Evolutionary conservation across 768 basidiomycete genomes (phyloP).

Genomic region (Termitomyces sp.): DNA sequence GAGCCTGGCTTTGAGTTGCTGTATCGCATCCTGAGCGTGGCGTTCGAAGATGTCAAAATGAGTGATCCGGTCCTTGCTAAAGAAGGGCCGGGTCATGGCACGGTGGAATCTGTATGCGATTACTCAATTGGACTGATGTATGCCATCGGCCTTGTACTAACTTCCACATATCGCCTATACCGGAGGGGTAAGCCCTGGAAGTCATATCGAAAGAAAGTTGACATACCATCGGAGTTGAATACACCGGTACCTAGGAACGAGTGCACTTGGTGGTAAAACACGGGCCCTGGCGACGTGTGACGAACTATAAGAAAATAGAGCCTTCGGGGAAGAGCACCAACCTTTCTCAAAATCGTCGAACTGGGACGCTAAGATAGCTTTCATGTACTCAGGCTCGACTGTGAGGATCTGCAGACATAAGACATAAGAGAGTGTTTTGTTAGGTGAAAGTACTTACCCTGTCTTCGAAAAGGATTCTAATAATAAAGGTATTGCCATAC

Average conservation of each 20-base stretch:
- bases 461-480: conserved; percentile 24
- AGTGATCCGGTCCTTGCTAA: conserved; percentile 52
- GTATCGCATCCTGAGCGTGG: conserved; percentile 43
- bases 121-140: background rate
- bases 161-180: conserved; percentile 67
- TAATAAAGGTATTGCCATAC: conserved; percentile 19
- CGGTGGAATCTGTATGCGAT: conserved; percentile 47
- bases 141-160: conserved; percentile 20
- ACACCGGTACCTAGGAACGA: conserved; percentile 49
- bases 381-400: conserved; percentile 41
- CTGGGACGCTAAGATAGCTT: conserved; percentile 40
- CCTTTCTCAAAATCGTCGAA: conserved; percentile 45
- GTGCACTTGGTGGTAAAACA: conserved; percentile 19
- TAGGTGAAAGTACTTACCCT: conserved; percentile 15
- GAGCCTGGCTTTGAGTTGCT: conserved; percentile 37
- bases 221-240: conserved; percentile 53
- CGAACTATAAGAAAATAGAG: background rate
- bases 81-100: conserved; percentile 65
- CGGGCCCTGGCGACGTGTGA: conserved; percentile 14
- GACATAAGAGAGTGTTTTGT: background rate
- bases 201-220: background rate
- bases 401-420: conserved; percentile 29
- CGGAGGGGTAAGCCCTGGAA: background rate
- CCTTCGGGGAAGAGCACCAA: background rate
- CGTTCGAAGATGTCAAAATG: conserved; percentile 60